These are phyloP conservation scores for Beauveria caledonica DNA, from an alignment of 2,329 filamentous ascomycete genomes.

Conservation along the genomic window DNA sequence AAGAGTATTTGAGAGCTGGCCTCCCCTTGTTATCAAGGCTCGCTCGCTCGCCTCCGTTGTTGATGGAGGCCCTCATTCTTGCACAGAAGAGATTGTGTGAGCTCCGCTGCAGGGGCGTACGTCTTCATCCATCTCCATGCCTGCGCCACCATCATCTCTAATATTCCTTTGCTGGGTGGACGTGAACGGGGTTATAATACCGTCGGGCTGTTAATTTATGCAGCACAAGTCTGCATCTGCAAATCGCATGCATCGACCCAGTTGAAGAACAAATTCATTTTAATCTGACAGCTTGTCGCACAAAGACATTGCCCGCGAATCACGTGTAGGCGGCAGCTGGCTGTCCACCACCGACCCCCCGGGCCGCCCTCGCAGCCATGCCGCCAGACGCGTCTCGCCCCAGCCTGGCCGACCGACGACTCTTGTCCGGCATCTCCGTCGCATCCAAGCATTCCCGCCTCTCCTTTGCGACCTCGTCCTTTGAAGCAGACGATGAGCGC, in stretches of 20 bases:
- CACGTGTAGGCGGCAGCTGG: slow-evolving; percentile 7
- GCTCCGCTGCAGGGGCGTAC: too few species aligned
- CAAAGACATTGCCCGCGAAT: not conserved
- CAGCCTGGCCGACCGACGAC: slow-evolving; percentile 32
- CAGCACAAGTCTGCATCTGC: too few species aligned
- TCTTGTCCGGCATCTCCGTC: slow-evolving; percentile 42
- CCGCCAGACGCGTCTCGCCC: slow-evolving; percentile 24
- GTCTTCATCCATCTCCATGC: too few species aligned
- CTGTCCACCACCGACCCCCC: not conserved
- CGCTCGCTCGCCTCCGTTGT: too few species aligned
- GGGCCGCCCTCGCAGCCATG: slow-evolving; percentile 2
- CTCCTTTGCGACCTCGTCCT: slow-evolving; percentile 51
- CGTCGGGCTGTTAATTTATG: too few species aligned
- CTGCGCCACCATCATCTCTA: too few species aligned
- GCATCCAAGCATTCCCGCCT: slow-evolving; percentile 47
- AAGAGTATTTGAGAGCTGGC: slow-evolving; percentile 4
- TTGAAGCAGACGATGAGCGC: slow-evolving; percentile 62
- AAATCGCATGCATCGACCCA: too few species aligned
- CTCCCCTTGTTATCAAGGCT: not conserved
- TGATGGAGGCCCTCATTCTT: too few species aligned
- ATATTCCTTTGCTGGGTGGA: too few species aligned
- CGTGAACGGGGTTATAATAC: too few species aligned
- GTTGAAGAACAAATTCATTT: too few species aligned
- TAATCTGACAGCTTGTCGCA: not conserved
- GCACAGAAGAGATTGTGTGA: too few species aligned